Evolutionary conservation across 1,284 basidiomycete species (phyloP).

Genomic region (Malassezia arunalokei): DNA sequence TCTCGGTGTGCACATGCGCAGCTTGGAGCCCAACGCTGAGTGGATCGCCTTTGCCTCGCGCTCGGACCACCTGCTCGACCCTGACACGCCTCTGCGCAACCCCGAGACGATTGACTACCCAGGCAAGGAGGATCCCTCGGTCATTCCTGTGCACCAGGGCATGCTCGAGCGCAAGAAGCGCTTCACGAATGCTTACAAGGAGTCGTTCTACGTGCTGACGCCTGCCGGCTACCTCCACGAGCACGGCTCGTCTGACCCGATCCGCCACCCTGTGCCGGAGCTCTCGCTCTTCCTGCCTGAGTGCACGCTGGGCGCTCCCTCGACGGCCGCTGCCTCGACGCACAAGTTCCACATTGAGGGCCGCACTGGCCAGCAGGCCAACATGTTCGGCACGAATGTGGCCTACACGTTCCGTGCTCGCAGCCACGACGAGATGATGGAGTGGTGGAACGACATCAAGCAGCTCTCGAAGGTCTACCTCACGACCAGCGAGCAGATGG

Average conservation of each 20-base stretch:
- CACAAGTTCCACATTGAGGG: conserved; percentile 98
- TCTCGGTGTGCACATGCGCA: conserved; percentile 67
- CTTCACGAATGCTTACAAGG: conserved; percentile 75
- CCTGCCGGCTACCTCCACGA: conserved; percentile 92
- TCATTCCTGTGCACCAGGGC: conserved; percentile 77
- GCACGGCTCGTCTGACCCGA: conserved; percentile 68
- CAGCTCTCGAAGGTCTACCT: conserved; percentile 94
- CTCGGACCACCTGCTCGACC: conserved; percentile 88
- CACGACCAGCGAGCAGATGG: conserved; percentile 84
- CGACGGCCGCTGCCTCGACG: conserved; percentile 57
- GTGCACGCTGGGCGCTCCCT: conserved; percentile 92
- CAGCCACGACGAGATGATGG: conserved; percentile 94
- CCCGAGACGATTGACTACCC: conserved; percentile 66
- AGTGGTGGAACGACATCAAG: conserved; percentile 98
- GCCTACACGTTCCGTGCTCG: conserved; percentile 86
- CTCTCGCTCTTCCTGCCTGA: conserved; percentile 86
- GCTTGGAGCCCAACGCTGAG: conserved; percentile 78
- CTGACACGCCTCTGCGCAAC: conserved; percentile 63
- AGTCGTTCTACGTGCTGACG: conserved; percentile 74
- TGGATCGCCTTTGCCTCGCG: conserved; percentile 94
- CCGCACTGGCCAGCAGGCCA: conserved; percentile 60
- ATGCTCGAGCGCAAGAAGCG: conserved; percentile 92
- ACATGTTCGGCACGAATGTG: conserved; percentile 51
- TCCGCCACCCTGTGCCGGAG: conserved; percentile 55
- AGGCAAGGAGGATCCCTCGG: conserved; percentile 79